Base-by-base conservation (phyloP, 2,329 filamentous ascomycete genomes). In the Ophiostoma sp. region DNA sequence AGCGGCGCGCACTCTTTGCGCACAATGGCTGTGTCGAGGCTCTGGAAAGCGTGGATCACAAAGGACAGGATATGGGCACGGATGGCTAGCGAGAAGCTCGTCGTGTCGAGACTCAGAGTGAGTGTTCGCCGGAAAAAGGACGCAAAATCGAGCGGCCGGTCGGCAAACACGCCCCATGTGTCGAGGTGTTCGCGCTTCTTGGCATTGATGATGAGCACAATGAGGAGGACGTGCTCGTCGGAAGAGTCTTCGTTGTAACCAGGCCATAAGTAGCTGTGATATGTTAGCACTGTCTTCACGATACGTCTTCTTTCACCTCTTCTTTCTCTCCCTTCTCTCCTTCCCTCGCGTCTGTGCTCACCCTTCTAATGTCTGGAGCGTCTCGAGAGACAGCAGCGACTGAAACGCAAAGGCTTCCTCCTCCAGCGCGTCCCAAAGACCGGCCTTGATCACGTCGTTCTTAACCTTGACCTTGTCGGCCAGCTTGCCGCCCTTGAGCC, bases 1-100 rank as follows among this genome's bases (percentile, higher is more conserved):
- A 99, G 85, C 1, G 97, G 94, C 7, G 95, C 96, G 82, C 96
- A 98, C 85, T 99, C 96, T 81, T 98, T 98, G 75, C 96, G 91
- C 69, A 99, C 93, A 72, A 97, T 88, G 50, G 89, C 88, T 80
- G 91, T 95, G 81, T 99, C 97, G 42, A 99, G 86, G 64, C 94
- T 98, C 81, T 98, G 95, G 80, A 98, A 99, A 48, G 95, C 93
- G 77, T 91, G 90, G 69, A 97, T 97, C 75, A 98, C 87, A 82
- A 98, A 98, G 31, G 89, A 92, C 28, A 99, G 85, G n/a, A 98
- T 88, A 70, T 97, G 91, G 9, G 92, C 93, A 75, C 93, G 90
- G 72, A 97, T 87, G 36, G 86, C 84, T 50, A 87, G 83, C 28
- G 91, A 86, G 25, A 94, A 82, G 1, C 42, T 48, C 15, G 91